Evolutionary conservation across 495 filamentous ascomycete species (phyloP).

Genomic region (Trichoderma parareesei): DNA sequence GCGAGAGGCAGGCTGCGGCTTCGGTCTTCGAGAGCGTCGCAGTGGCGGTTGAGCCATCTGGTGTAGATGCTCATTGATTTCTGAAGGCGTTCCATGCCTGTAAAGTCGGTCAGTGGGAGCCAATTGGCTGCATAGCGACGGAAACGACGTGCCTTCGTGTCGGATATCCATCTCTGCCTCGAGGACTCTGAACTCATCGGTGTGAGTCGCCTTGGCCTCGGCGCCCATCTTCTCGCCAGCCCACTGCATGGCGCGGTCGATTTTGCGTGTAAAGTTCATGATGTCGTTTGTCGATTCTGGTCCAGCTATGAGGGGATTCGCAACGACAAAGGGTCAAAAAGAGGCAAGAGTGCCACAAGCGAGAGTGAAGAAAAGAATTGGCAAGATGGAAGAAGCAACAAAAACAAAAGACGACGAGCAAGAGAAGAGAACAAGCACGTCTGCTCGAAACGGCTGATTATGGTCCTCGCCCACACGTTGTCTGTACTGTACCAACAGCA

Average conservation of each 20-base stretch:
- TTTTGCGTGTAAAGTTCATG: constrained; percentile 94
- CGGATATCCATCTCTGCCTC: constrained; percentile 90
- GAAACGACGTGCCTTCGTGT: constrained; percentile 63
- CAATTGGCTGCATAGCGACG: constrained; percentile 6
- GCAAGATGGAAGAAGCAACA: too few relatives aligned
- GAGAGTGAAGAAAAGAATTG: not conserved
- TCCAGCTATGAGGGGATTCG: not conserved
- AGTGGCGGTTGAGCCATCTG: constrained; percentile 83
- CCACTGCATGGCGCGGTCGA: constrained; percentile 98
- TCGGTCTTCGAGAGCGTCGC: constrained; percentile 74
- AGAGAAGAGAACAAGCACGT: not conserved
- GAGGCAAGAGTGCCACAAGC: not conserved
- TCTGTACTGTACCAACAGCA: too few relatives aligned
- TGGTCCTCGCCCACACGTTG: too few relatives aligned
- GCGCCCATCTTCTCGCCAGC: constrained; percentile 94
- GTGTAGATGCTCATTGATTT: constrained; percentile 82
- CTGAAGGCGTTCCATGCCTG: constrained; percentile 89
- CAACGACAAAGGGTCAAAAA: not conserved
- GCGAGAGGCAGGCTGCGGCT: constrained; percentile 71
- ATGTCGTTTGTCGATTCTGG: constrained; percentile 14
- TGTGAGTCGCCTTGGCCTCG: constrained; percentile 79
- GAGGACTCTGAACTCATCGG: constrained; percentile 88
- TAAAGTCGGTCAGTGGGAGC: constrained; percentile 5
- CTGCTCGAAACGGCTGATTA: not conserved
- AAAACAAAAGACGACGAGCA: not conserved